Evolutionary conservation across 441 rosid genomes (phyloP).

Genomic region (Macaranga tanarius): DNA sequence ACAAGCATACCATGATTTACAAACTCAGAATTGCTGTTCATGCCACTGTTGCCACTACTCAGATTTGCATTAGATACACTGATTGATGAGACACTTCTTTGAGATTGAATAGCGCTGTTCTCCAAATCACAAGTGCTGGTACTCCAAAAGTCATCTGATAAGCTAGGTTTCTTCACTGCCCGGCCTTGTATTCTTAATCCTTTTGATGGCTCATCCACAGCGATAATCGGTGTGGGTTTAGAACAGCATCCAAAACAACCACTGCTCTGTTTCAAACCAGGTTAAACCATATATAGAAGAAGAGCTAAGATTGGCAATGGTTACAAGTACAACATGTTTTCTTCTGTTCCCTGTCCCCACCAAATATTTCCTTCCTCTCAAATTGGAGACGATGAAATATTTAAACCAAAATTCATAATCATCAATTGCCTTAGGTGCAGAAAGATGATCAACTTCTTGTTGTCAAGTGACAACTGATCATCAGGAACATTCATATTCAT

Average conservation of each 20-base stretch:
- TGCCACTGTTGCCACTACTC: slow-evolving; percentile 34
- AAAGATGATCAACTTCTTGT: not conserved
- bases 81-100: slow-evolving; percentile 57
- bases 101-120: slow-evolving; percentile 50
- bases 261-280: slow-evolving; percentile 49
- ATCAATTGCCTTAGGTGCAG: not conserved
- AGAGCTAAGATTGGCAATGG: slow-evolving; percentile 8
- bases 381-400: not conserved
- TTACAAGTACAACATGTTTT: not conserved
- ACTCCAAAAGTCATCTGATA: slow-evolving; percentile 58
- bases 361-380: not conserved
- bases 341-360: not conserved
- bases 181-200: slow-evolving; percentile 55
- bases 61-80: slow-evolving; percentile 34
- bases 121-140: slow-evolving; percentile 58
- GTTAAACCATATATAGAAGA: slow-evolving; percentile 26
- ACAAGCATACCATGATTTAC: slow-evolving; percentile 53
- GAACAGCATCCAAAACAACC: slow-evolving; percentile 77
- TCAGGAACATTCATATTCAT: not conserved
- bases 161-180: slow-evolving; percentile 42
- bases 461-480: not conserved
- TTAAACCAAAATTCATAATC: not conserved
- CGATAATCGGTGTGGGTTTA: slow-evolving; percentile 49
- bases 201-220: slow-evolving; percentile 70
- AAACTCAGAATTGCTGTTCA: slow-evolving; percentile 42